Percentiles rank a stretch among this genome's conserved stretches.
phyloP scores from a whole-genome alignment of 2,329 filamentous ascomycete genomes.

The Hymenotorrendiella dingleyae region DNA sequence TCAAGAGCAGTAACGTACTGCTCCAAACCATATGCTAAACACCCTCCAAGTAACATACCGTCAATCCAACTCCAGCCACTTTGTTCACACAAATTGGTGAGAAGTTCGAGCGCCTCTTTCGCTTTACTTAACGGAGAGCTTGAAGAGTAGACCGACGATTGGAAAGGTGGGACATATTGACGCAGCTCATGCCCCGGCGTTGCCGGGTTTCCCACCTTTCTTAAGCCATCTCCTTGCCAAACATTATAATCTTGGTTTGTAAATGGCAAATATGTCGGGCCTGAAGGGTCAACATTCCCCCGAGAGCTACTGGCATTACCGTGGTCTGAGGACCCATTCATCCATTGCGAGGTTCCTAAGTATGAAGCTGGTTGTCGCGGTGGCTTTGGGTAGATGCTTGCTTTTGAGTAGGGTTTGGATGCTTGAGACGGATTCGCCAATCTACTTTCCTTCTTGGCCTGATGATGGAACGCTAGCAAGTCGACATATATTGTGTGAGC shows the following conservation, averaged over 20 bases:
- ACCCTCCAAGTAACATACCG: conserved; percentile 85
- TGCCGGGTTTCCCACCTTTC: conserved; percentile 13
- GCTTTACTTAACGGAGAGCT: conserved; percentile 41
- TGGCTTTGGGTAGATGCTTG: conserved; percentile 49
- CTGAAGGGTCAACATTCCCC: conserved; percentile 4
- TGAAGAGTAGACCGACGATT: conserved; percentile 11
- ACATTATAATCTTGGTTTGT: conserved; percentile 6
- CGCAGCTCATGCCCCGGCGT: conserved; percentile 19
- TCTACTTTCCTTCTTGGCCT: conserved; percentile 45
- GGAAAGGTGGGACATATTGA: conserved; percentile 25
- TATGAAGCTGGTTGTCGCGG: conserved; percentile 28
- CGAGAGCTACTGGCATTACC: background rate
- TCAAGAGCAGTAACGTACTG: conserved; percentile 71
- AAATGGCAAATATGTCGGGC: background rate
- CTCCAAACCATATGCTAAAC: conserved; percentile 83
- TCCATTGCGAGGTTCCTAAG: conserved; percentile 18
- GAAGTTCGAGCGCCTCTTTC: conserved; percentile 58
- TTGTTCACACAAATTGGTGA: conserved; percentile 71
- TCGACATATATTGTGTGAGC: conserved; percentile 71
- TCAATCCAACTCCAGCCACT: conserved; percentile 86
- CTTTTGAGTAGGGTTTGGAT: conserved; percentile 38
- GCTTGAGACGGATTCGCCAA: conserved; percentile 30
- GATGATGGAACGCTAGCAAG: conserved; percentile 59
- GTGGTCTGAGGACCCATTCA: conserved; percentile 7
- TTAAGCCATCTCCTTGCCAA: conserved; percentile 12